Evolutionary conservation across 768 basidiomycete genomes (phyloP), one percentile per base, ranked within the genome.

Genomic region (Dioszegia aurantiaca): DNA sequence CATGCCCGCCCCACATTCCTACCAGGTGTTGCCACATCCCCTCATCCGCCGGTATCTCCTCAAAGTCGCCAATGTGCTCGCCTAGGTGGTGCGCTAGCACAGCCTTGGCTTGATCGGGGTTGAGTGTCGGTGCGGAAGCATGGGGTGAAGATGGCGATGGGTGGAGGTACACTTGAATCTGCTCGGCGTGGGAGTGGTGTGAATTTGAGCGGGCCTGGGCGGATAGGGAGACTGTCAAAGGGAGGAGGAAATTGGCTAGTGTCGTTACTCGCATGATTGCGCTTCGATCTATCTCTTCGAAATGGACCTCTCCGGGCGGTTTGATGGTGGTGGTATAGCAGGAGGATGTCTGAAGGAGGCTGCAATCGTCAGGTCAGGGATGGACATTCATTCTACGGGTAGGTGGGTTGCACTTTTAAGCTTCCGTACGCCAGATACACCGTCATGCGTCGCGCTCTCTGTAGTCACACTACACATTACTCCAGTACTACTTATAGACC

Each of bases 161-260:
- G 55, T 73, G 62, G 36, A 76, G 69, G 55, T 68, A 73, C 46
- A 76, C 58, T 59, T 73, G 69, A 11, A 75, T 55, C 1, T 72
- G 70, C 43, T 67, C 16, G 21, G 61, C 63, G 68, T 66, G 6
- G 54, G n/a, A n/a, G 21, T 1, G 16, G 56, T 12, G 27, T 19
- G 37, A n/a, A n/a, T n/a, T n/a, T 12, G 56, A 58, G 23, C 40
- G 39, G 39, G 57, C 37, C 16, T 23, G 26, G 40, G 51, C 14
- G 21, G 40, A 8, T 8, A 16, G 40, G 6, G 40, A 16, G 40
- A 42, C 8, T 8, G 40, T 21, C 12, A 59, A 47, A 8, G 46
- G 53, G 14, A 54, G 40, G 23, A 60, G 33, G 31, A 36, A 11
- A 16, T 23, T 28, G 33, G 51, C 27, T n/a, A 56, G 28, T 17